Evolutionary conservation across 2,329 filamentous ascomycete species (phyloP), one percentile per base, ranked within the genome.

Genomic region (Venturiaceae sp.): DNA sequence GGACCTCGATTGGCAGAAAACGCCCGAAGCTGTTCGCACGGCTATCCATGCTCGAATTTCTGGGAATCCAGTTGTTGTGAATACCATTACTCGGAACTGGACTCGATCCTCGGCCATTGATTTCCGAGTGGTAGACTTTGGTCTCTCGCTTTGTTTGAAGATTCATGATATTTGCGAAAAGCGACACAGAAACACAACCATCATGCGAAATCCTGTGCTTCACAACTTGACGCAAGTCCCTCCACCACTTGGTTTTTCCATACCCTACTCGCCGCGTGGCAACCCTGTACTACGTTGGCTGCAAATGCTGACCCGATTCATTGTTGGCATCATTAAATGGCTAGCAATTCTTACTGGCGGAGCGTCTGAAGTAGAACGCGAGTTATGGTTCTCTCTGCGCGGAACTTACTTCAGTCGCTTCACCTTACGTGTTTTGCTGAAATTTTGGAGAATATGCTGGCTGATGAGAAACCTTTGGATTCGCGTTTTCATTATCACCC

Each of bases 291-390:
- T n/a, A n/a, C n/a, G n/a, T n/a, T 33, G 9, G 30, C 30, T 53
- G 4, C 8, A 34, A 36, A n/a, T 53, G 16, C 11, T 53, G 23
- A 30, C 23, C 23, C 52, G 30, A 37, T 9, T 14, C 19, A 53
- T 37, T 34, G 52, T 53, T 5, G 13, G 19, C 32, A 13, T 8
- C 21, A 9, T 23, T 11, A 53, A 53, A 53, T 53, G 52, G 52
- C 19, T 53, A 7, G 52, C 52, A 23, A 30, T 53, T 5, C 30
- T 53, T n/a, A 53, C 52, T 6, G 32, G 52, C 32, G 52, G 32
- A 34, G 52, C 52, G 2, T 53, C 52, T 53, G 52, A 53, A 28
- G 52, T 53, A 7, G 52, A 53, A 28, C 52, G 52, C 11, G 52
- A 53, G 28, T 14, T 53, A 5, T 53, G 52, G 52, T 53, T 34